phyloP scores from a whole-genome alignment of 2,329 filamentous ascomycete genomes.

The Thermothelomyces thermophilus region DNA sequence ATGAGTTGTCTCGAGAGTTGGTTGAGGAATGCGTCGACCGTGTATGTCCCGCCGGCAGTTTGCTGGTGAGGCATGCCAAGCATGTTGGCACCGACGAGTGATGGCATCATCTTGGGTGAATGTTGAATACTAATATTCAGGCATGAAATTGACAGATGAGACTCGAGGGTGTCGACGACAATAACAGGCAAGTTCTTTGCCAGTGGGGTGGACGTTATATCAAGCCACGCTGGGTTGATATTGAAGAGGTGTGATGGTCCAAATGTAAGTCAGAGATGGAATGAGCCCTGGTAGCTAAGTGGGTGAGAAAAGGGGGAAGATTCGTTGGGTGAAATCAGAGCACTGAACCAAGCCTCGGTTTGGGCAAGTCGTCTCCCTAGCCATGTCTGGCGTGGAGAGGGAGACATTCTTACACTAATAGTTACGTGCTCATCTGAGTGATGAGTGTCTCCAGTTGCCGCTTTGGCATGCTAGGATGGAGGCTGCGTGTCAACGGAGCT shows the following conservation, averaged over 20 bases:
- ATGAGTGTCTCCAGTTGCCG: slow-evolving; percentile 26
- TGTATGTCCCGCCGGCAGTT: slow-evolving; percentile 28
- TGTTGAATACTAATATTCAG: neutral
- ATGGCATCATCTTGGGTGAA: slow-evolving; percentile 28
- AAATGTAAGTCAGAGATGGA: neutral
- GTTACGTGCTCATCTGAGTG: slow-evolving; percentile 15
- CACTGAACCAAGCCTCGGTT: slow-evolving; percentile 17
- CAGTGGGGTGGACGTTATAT: slow-evolving; percentile 1
- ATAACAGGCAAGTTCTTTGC: slow-evolving; percentile 5
- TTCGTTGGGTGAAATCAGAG: slow-evolving; percentile 2
- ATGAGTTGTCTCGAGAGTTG: slow-evolving; percentile 47
- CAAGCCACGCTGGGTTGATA: slow-evolving; percentile 5
- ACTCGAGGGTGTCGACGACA: neutral
- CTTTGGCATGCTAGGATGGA: slow-evolving; percentile 29
- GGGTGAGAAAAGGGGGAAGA: neutral
- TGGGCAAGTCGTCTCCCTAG: slow-evolving; percentile 25
- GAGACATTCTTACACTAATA: slow-evolving; percentile 21
- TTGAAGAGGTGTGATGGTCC: slow-evolving; percentile 5
- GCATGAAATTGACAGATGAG: slow-evolving; percentile 7
- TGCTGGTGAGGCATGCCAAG: slow-evolving; percentile 21
- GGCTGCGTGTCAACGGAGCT: slow-evolving; percentile 29
- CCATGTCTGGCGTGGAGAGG: slow-evolving; percentile 27
- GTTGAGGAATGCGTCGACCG: slow-evolving; percentile 42
- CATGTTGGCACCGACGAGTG: slow-evolving; percentile 30
- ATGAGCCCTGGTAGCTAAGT: neutral